Conservation (phyloP, 352 stramenopile genomes). For the Peronospora belbahrii region DNA sequence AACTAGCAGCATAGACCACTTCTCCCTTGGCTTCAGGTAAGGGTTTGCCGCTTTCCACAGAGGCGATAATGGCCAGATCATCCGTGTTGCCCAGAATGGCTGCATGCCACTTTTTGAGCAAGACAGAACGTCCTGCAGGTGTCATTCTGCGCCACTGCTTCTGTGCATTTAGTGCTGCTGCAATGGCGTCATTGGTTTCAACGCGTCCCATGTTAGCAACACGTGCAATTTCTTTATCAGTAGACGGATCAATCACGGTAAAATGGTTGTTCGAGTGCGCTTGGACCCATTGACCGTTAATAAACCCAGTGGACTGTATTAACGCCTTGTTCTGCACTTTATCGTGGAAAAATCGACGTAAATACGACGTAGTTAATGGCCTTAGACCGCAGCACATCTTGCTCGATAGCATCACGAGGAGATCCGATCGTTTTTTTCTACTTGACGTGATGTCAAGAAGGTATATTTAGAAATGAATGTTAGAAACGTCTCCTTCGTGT, state of each 20-base stretch:
- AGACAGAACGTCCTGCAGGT: slow-evolving; percentile 37
- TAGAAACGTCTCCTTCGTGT: neutral
- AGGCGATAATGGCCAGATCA: slow-evolving; percentile 91
- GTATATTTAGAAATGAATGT: slow-evolving; percentile 28
- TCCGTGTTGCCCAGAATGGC: slow-evolving; percentile 60
- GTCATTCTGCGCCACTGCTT: slow-evolving; percentile 53
- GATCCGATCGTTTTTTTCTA: neutral
- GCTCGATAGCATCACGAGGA: slow-evolving; percentile 19
- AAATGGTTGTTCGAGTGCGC: slow-evolving; percentile 48
- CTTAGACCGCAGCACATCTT: slow-evolving; percentile 26
- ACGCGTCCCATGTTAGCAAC: slow-evolving; percentile 61
- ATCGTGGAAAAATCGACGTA: slow-evolving; percentile 39
- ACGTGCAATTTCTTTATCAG: slow-evolving; percentile 55
- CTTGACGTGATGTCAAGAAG: slow-evolving; percentile 5
- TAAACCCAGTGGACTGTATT: slow-evolving; percentile 68
- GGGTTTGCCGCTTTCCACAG: slow-evolving; percentile 95
- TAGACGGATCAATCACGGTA: slow-evolving; percentile 68
- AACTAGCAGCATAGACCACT: slow-evolving; percentile 90
- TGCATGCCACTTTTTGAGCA: slow-evolving; percentile 80
- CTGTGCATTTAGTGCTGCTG: slow-evolving; percentile 51
- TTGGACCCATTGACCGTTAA: slow-evolving; percentile 72
- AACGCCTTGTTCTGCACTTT: slow-evolving; percentile 57
- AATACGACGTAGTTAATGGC: slow-evolving; percentile 7
- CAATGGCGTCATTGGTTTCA: slow-evolving; percentile 72
- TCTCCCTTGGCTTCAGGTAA: slow-evolving; percentile 91